Conservation (phyloP, 1,139 yeast genomes). For the Yamadazyma diospyri region DNA sequence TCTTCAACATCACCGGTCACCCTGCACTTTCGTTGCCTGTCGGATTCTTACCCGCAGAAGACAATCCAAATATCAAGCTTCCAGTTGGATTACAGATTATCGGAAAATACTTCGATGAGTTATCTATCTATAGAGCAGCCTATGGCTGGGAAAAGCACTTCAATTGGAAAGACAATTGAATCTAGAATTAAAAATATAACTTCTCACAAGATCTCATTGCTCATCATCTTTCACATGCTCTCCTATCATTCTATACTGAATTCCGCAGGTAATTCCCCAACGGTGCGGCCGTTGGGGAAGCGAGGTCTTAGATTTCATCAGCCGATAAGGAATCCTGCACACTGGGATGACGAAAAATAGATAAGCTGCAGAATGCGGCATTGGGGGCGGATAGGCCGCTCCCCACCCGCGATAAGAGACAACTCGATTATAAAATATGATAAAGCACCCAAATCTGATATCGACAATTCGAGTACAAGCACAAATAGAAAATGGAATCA, state of each 20-base stretch:
- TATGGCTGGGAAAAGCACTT: slow-evolving; percentile 12
- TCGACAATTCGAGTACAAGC: too few species aligned
- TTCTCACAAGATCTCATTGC: too few species aligned
- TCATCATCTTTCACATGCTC: not conserved
- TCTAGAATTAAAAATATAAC: not conserved
- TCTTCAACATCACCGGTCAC: slow-evolving; percentile 15
- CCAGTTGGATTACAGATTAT: slow-evolving; percentile 14
- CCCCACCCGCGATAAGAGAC: too few species aligned
- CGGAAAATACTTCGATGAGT: slow-evolving; percentile 13
- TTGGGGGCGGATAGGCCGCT: too few species aligned
- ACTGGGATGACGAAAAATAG: too few species aligned
- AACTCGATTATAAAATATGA: too few species aligned
- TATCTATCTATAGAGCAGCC: slow-evolving; percentile 11
- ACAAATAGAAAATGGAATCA: too few species aligned
- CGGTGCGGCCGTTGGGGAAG: too few species aligned
- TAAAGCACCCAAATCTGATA: too few species aligned
- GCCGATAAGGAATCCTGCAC: not conserved
- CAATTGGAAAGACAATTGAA: slow-evolving; percentile 11
- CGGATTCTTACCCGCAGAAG: slow-evolving; percentile 12
- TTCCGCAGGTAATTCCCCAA: too few species aligned
- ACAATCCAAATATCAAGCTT: slow-evolving; percentile 11
- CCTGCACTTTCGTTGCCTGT: slow-evolving; percentile 14
- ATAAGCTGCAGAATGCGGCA: too few species aligned
- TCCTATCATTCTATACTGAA: not conserved
- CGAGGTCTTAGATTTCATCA: too few species aligned